Conservation (phyloP, 2,329 filamentous ascomycete genomes). For the Exophiala oligosperma region DNA sequence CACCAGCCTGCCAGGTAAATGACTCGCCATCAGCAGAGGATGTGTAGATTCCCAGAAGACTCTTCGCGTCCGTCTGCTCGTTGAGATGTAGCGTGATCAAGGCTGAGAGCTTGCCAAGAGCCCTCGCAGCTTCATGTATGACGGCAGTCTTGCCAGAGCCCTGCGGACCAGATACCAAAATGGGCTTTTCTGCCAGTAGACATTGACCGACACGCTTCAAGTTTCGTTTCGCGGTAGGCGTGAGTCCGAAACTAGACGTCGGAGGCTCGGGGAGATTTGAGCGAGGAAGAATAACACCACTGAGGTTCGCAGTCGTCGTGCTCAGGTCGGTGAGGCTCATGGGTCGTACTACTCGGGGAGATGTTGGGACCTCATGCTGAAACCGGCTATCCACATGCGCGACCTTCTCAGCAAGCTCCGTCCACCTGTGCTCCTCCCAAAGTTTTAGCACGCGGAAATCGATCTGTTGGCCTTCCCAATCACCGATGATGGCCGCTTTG, state of each 20-base stretch:
- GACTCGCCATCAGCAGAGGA: constrained; percentile 83
- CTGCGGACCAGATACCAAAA: constrained; percentile 78
- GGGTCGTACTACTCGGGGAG: constrained; percentile 26
- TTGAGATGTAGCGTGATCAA: constrained; percentile 97
- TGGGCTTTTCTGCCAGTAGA: constrained; percentile 67
- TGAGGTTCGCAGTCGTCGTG: constrained; percentile 63
- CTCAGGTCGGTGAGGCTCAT: constrained; percentile 48
- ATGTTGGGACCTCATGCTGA: constrained; percentile 11
- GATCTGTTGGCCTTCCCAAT: constrained; percentile 72
- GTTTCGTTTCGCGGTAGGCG: constrained; percentile 71
- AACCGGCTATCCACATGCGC: constrained; percentile 45
- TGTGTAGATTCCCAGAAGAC: constrained; percentile 91
- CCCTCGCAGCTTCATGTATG: constrained; percentile 76
- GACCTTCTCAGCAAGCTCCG: constrained; percentile 47
- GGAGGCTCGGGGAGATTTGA: constrained; percentile 52
- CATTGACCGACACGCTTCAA: constrained; percentile 67
- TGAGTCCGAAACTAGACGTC: constrained; percentile 62
- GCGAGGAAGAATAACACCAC: constrained; percentile 66
- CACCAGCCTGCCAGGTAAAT: constrained; percentile 88
- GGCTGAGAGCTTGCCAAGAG: constrained; percentile 73
- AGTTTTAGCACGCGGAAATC: constrained; percentile 75
- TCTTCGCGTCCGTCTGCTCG: constrained; percentile 96
- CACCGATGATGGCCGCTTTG: constrained; percentile 62
- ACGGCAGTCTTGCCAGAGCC: constrained; percentile 90
- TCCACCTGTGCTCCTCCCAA: constrained; percentile 62